phyloP scores from a whole-genome alignment of 208 protist species.

The Trypanosomatidae sp. region DNA sequence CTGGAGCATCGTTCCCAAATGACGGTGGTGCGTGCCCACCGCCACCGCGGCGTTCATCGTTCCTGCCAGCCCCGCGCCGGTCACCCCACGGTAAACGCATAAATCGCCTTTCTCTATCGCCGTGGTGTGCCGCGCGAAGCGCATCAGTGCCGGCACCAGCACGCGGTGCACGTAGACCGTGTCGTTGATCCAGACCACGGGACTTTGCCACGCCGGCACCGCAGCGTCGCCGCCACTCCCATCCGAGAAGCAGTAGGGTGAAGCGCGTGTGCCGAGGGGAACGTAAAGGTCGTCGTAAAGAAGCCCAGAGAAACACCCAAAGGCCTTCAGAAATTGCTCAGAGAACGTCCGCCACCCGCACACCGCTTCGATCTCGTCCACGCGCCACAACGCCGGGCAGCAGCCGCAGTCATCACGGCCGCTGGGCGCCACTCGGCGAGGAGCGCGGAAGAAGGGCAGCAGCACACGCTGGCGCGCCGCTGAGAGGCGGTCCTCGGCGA shows the following conservation, averaged over 20 bases:
- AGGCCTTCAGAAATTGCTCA: slow-evolving; percentile 3
- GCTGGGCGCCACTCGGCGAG: slow-evolving; percentile 6
- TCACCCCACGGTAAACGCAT: slow-evolving; percentile 24
- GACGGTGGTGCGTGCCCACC: too few relatives aligned
- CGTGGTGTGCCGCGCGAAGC: slow-evolving; percentile 27
- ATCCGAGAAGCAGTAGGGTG: too few relatives aligned
- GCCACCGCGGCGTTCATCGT: too few relatives aligned
- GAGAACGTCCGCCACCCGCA: slow-evolving; percentile 28
- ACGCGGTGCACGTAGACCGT: slow-evolving; percentile 36
- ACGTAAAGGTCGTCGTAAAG: slow-evolving; percentile 25
- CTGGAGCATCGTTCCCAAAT: too few relatives aligned
- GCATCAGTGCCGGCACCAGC: slow-evolving; percentile 51
- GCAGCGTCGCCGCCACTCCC: neutral
- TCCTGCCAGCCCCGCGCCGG: too few relatives aligned
- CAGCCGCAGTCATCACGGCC: neutral
- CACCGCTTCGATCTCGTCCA: slow-evolving; percentile 29
- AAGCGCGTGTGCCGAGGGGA: too few relatives aligned
- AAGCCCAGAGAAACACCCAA: slow-evolving; percentile 28
- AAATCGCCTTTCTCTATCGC: neutral
- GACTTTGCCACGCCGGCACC: too few relatives aligned
- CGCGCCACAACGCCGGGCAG: slow-evolving; percentile 32
- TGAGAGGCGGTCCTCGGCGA: slow-evolving; percentile 21
- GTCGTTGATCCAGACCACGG: slow-evolving; percentile 50
- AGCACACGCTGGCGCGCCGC: slow-evolving; percentile 41
- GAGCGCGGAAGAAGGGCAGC: slow-evolving; percentile 37